Evolutionary conservation across 192 early-diverging fungal genomes (phyloP).

Genomic region (Mortierella alpina): DNA sequence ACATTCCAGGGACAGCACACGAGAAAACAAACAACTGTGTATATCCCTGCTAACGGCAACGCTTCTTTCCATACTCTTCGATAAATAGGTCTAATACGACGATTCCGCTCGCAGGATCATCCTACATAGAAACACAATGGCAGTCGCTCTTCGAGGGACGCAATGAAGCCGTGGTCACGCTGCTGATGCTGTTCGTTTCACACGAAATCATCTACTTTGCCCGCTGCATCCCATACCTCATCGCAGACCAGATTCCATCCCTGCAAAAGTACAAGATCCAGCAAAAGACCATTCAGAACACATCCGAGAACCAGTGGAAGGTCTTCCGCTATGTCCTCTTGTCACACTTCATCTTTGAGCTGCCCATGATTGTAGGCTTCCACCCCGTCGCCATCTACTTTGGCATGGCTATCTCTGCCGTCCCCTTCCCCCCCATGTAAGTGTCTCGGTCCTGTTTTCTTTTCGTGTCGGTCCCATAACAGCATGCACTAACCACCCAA

Average conservation of each 20-base stretch:
- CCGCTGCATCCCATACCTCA: slow-evolving; percentile 88
- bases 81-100: slow-evolving; percentile 33
- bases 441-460: neutral
- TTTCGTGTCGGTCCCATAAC: neutral
- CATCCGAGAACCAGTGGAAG: slow-evolving; percentile 74
- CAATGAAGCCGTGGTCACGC: slow-evolving; percentile 77
- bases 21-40: neutral
- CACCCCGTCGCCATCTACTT: slow-evolving; percentile 84
- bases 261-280: slow-evolving; percentile 94
- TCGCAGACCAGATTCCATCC: slow-evolving; percentile 87
- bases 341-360: slow-evolving; percentile 83
- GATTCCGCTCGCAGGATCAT: slow-evolving; percentile 23
- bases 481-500: neutral
- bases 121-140: slow-evolving; percentile 72
- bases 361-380: slow-evolving; percentile 91
- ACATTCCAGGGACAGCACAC: neutral
- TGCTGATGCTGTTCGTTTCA: slow-evolving; percentile 81
- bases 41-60: neutral
- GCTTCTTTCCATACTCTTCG: neutral
- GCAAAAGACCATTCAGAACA: slow-evolving; percentile 75
- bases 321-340: slow-evolving; percentile 78
- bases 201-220: slow-evolving; percentile 95
- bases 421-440: slow-evolving; percentile 86
- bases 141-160: slow-evolving; percentile 72
- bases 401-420: slow-evolving; percentile 85